Evolutionary conservation across 768 basidiomycete genomes (phyloP), one percentile per base, ranked within the genome.

Genomic region (Paxillus rubicundulus): DNA sequence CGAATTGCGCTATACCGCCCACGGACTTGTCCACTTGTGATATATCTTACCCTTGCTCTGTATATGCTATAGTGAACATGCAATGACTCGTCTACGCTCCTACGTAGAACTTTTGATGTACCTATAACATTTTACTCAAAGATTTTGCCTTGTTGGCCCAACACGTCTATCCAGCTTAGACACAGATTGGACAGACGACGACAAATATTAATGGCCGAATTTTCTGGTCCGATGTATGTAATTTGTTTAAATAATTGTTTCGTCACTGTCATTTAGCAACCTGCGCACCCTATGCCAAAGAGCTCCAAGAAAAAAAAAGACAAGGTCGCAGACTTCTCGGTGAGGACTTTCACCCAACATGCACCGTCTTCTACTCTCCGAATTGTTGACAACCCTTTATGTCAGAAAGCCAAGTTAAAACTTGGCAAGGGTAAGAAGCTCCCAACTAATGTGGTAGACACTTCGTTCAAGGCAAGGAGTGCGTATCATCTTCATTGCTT

Each of bases 341-440:
- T 90, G 67, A 74, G 65, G 28, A 6, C 10, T 9, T 5, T 40
- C 27, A 3, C 27, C 9, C 17, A 42, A 14, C 24, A 24, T 32
- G n/a, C 38, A 13, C 43, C n/a, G 18, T 6, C 20, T 32, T 45
- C 39, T 9, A 30, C 40, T 39, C 37, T 53, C 52, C 52, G 10
- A 47, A 36, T 52, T 21, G 14, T 20, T 24, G 16, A 33, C 42
- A 14, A 52, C 13, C 27, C n/a, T n/a, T n/a, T n/a, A n/a, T n/a
- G n/a, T n/a, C n/a, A 98, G 92, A 98, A 94, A 92, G 85, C 92
- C 21, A 98, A 90, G 70, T 78, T 97, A 34, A 99, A 97, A 70
- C 88, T 99, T 45, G 96, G 96, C 33, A 99, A 96, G 68, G 93
- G 91, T 40, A 98, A 95, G 70, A 82, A 87, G 61, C 66, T 75